Conservation (phyloP, 768 basidiomycete species). For the Phaffia tasmanica region DNA sequence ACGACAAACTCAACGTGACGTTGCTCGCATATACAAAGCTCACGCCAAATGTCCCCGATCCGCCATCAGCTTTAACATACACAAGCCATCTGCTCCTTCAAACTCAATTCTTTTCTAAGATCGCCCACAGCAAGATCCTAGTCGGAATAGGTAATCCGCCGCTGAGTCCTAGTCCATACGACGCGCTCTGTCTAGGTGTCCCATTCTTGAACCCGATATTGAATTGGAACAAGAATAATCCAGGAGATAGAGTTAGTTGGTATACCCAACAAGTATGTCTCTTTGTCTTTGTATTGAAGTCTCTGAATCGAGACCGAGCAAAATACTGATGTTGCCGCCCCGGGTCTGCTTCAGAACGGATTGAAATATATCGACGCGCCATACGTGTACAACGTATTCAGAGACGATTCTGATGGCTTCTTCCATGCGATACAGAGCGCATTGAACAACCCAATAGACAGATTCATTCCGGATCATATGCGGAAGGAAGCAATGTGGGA, state of each 20-base stretch:
- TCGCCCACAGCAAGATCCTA: conserved; percentile 2
- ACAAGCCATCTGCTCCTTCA: background rate
- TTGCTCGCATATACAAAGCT: background rate
- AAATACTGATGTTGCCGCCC: too few species aligned
- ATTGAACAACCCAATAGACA: conserved; percentile 8
- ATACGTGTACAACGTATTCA: conserved; percentile 11
- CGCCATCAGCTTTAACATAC: background rate
- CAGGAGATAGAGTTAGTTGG: background rate
- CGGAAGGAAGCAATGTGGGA: conserved; percentile 3
- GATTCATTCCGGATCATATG: conserved; percentile 8
- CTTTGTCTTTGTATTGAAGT: too few species aligned
- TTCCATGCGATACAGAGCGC: conserved; percentile 7
- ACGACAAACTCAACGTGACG: background rate
- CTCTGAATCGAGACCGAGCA: too few species aligned
- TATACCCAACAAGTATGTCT: conserved; percentile 5
- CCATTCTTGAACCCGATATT: conserved; percentile 18
- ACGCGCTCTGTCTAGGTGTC: background rate
- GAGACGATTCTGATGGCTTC: conserved; percentile 3
- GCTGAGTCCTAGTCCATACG: background rate
- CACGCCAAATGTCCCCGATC: background rate
- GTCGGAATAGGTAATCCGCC: conserved; percentile 6
- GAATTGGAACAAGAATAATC: background rate
- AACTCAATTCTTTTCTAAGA: background rate
- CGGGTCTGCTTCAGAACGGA: background rate
- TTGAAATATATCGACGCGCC: conserved; percentile 3